A percentile compares a stretch with the other conserved stretches of the same genome.
Conservation (phyloP, 2,329 filamentous ascomycete genomes). For the Aureobasidium namibiae region DNA sequence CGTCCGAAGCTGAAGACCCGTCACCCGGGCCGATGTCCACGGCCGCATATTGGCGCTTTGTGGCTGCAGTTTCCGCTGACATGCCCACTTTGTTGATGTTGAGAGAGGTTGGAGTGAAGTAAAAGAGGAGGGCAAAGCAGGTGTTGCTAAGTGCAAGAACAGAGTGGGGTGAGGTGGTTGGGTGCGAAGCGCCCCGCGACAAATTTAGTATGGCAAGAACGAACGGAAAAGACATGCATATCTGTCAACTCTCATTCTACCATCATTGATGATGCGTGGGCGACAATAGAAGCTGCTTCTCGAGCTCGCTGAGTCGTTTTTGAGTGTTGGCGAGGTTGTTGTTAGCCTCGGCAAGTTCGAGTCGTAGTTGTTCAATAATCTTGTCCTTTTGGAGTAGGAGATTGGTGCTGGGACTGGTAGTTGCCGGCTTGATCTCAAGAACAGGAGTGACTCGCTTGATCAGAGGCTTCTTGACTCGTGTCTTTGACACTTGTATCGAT, state of each 20-base stretch:
- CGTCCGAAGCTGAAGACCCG: neutral
- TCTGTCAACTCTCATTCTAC: too few species aligned
- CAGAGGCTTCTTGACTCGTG: neutral
- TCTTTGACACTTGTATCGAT: neutral
- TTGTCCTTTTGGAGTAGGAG: constrained; percentile 92
- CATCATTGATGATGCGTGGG: too few species aligned
- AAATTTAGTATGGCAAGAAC: too few species aligned
- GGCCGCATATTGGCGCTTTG: neutral
- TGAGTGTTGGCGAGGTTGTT: constrained; percentile 92
- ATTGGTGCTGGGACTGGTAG: constrained; percentile 59
- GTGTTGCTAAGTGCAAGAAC: too few species aligned
- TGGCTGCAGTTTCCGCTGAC: neutral
- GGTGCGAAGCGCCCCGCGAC: too few species aligned
- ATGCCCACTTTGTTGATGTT: neutral
- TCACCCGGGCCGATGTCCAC: neutral
- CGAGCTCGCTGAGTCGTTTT: constrained; percentile 79
- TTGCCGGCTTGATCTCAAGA: neutral
- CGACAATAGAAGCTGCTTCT: constrained; percentile 56
- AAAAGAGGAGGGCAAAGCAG: neutral
- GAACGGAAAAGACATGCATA: too few species aligned
- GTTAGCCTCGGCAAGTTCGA: constrained; percentile 89
- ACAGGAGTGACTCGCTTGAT: neutral
- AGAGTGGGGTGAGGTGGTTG: too few species aligned
- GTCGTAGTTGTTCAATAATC: constrained; percentile 80
- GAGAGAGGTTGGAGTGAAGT: too few species aligned